phyloP scores from a whole-genome alignment of 805 yeast species.

The Ogataea neopini region DNA sequence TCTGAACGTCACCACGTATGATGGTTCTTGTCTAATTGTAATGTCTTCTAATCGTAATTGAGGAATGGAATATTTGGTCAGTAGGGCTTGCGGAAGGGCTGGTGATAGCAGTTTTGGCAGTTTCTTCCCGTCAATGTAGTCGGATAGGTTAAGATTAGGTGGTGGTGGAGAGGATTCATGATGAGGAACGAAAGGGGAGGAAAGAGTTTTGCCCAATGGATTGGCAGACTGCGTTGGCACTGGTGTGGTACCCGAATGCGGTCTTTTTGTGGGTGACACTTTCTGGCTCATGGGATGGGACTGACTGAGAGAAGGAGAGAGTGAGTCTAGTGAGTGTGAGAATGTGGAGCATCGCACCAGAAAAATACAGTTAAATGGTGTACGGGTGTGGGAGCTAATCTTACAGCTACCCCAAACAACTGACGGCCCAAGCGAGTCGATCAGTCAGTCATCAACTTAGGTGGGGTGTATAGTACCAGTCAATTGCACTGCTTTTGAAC shows the following conservation, averaged over 20 bases:
- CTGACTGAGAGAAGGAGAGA: too few relatives aligned
- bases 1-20: slow-evolving; percentile 9
- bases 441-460: too few relatives aligned
- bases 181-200: slow-evolving; percentile 3
- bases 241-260: neutral
- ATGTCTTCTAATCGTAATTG: slow-evolving; percentile 23
- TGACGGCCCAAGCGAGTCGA: too few relatives aligned
- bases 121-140: slow-evolving; percentile 10
- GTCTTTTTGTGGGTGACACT: neutral
- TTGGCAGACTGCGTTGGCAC: too few relatives aligned
- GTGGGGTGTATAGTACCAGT: too few relatives aligned
- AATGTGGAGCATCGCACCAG: too few relatives aligned
- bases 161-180: neutral
- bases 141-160: slow-evolving; percentile 4
- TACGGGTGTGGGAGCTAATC: too few relatives aligned
- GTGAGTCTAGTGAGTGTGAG: too few relatives aligned
- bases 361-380: too few relatives aligned
- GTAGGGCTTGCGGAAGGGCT: slow-evolving; percentile 17
- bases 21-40: neutral
- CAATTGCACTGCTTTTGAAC: too few relatives aligned
- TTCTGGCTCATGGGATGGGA: slow-evolving; percentile 2
- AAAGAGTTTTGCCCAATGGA: slow-evolving; percentile 1
- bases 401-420: too few relatives aligned
- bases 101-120: slow-evolving; percentile 25
- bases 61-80: slow-evolving; percentile 16